phyloP scores from a whole-genome alignment of 208 protist genomes.

The Crithidia brevicula region DNA sequence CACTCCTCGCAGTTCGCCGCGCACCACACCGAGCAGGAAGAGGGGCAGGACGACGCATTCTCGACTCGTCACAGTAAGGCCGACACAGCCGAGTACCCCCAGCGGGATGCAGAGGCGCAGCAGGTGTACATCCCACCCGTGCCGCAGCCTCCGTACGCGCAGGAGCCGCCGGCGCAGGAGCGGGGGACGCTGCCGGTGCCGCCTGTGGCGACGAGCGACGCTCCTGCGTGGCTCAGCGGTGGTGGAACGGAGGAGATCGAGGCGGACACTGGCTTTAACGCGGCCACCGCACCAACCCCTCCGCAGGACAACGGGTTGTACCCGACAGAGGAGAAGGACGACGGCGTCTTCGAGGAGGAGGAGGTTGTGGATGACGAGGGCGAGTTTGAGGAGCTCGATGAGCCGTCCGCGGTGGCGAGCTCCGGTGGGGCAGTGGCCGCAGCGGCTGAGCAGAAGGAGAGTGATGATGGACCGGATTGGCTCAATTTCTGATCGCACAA shows the following conservation, averaged over 20 bases:
- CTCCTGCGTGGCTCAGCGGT: conserved; percentile 28
- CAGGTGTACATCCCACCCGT: conserved; percentile 11
- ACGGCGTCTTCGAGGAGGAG: conserved; percentile 15
- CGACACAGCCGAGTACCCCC: neutral
- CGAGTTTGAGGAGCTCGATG: conserved; percentile 17
- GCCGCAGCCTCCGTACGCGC: conserved; percentile 11
- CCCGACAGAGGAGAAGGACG: neutral
- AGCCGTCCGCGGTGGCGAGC: neutral
- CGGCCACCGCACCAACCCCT: too few relatives aligned
- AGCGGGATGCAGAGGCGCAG: neutral
- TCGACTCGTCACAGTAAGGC: neutral
- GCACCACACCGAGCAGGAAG: neutral
- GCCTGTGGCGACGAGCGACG: neutral
- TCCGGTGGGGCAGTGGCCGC: neutral
- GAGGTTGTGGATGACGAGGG: conserved; percentile 18
- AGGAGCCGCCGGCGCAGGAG: conserved; percentile 3
- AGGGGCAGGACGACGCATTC: neutral
- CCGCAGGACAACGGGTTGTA: neutral
- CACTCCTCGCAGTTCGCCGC: neutral
- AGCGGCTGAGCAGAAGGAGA: conserved; percentile 21
- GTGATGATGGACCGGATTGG: conserved; percentile 49
- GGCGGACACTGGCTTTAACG: neutral
- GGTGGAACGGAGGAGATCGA: neutral
- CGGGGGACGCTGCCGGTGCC: neutral
- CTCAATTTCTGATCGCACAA: conserved; percentile 43